phyloP scores from a whole-genome alignment of 2,329 filamentous ascomycete genomes.

The Fusarium protoensiforme region DNA sequence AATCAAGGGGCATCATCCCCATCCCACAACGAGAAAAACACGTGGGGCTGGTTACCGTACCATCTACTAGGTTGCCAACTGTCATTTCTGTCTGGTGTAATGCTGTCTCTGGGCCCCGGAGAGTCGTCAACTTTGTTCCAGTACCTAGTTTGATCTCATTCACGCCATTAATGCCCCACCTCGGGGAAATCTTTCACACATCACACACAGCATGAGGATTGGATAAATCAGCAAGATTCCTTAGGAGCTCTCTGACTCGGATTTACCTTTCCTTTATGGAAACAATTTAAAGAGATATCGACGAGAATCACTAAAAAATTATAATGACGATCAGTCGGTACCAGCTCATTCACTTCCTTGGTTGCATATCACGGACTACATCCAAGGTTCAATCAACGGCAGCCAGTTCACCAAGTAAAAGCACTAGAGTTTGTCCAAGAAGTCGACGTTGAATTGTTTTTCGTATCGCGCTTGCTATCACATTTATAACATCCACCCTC shows the following conservation, averaged over 20 bases:
- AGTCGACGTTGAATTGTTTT: conserved; percentile 26
- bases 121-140: not conserved
- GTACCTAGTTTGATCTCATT: not conserved
- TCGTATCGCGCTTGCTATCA: conserved; percentile 24
- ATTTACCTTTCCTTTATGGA: not conserved
- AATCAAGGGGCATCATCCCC: not conserved
- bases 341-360: not conserved
- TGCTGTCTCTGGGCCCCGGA: not conserved
- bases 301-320: not conserved
- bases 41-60: not conserved
- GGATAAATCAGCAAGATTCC: not conserved
- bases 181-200: not conserved
- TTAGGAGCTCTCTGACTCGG: not conserved
- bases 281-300: not conserved
- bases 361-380: not conserved
- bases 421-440: not conserved
- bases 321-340: not conserved
- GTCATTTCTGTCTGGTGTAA: not conserved
- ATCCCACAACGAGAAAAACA: not conserved
- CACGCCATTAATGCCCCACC: not conserved
- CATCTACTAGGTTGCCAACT: not conserved
- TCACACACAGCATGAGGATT: not conserved
- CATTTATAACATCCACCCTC: conserved; percentile 17
- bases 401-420: not conserved
- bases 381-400: not conserved